Evolutionary conservation across 352 stramenopile species (phyloP).

Genomic region (Phytophthora pseudosyringae): DNA sequence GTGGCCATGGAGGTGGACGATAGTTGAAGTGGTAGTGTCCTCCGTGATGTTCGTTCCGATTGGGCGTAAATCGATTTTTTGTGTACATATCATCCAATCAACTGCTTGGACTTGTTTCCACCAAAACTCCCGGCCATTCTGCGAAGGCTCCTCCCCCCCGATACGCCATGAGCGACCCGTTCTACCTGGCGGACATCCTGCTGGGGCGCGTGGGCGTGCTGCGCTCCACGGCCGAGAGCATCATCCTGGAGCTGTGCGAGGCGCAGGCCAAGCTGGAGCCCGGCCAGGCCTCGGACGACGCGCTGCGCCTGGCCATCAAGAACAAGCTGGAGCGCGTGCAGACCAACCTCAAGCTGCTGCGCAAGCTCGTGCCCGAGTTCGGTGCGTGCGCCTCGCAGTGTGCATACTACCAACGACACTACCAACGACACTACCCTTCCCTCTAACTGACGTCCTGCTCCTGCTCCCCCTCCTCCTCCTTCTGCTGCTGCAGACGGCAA

Average conservation of each 20-base stretch:
- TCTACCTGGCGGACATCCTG: conserved; percentile 89
- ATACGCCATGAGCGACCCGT: conserved; percentile 79
- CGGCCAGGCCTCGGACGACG: conserved; percentile 57
- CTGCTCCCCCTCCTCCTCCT: background rate
- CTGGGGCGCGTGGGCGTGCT: conserved; percentile 83
- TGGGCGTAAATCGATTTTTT: conserved; percentile 32
- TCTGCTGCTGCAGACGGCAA: conserved; percentile 62
- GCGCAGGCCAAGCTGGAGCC: conserved; percentile 71
- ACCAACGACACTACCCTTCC: background rate
- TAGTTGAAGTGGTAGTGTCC: conserved; percentile 39
- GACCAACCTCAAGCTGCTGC: conserved; percentile 86
- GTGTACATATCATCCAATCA: conserved; percentile 35
- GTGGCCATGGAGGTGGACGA: conserved; percentile 40
- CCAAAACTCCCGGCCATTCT: conserved; percentile 14
- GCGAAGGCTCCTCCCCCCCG: background rate
- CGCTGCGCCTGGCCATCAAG: conserved; percentile 80
- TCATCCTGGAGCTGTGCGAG: conserved; percentile 85
- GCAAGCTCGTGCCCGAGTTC: conserved; percentile 85
- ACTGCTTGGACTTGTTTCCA: background rate
- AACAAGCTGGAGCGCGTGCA: conserved; percentile 87
- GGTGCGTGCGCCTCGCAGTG: conserved; percentile 36
- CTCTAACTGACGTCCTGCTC: conserved; percentile 1
- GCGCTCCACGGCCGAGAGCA: conserved; percentile 84
- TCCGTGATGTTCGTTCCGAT: conserved; percentile 22
- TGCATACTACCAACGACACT: background rate